Evolutionary conservation across 1,139 yeast species (phyloP).

Genomic region (Lipomyces yarrowii): DNA sequence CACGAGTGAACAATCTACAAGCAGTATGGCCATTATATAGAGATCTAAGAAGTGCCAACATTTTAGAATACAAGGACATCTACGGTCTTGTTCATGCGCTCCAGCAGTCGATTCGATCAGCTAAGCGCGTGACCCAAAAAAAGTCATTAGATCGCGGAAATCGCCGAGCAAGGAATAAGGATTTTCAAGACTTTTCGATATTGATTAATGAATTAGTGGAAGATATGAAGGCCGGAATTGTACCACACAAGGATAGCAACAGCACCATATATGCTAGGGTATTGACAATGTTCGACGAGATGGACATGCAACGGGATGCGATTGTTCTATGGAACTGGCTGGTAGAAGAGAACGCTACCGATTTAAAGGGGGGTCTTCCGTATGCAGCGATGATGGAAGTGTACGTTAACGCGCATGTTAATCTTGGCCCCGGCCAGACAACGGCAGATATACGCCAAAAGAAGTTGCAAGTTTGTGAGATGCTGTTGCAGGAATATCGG

Average conservation of each 20-base stretch:
- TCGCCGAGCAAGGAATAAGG: neutral
- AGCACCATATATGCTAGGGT: slow-evolving; percentile 6
- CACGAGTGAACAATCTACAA: slow-evolving; percentile 3
- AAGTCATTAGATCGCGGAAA: neutral
- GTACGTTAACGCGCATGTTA: slow-evolving; percentile 17
- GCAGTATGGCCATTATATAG: slow-evolving; percentile 17
- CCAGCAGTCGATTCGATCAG: neutral
- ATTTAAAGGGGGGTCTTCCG: slow-evolving; percentile 4
- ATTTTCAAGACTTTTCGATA: neutral
- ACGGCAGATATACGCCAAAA: neutral
- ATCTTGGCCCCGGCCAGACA: neutral
- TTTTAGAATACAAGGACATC: neutral
- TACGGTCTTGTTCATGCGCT: neutral
- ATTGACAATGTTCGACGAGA: slow-evolving; percentile 16
- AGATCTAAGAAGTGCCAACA: neutral
- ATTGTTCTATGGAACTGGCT: slow-evolving; percentile 22
- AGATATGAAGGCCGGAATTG: neutral
- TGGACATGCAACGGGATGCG: slow-evolving; percentile 6
- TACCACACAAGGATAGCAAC: neutral
- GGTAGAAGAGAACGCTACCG: neutral
- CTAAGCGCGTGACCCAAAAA: neutral
- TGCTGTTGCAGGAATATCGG: slow-evolving; percentile 9
- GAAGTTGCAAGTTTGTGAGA: slow-evolving; percentile 10
- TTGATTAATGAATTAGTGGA: neutral
- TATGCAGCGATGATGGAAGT: slow-evolving; percentile 22